phyloP scores from a whole-genome alignment of 106 monocot genomes.

The Dendrobium huoshanense region DNA sequence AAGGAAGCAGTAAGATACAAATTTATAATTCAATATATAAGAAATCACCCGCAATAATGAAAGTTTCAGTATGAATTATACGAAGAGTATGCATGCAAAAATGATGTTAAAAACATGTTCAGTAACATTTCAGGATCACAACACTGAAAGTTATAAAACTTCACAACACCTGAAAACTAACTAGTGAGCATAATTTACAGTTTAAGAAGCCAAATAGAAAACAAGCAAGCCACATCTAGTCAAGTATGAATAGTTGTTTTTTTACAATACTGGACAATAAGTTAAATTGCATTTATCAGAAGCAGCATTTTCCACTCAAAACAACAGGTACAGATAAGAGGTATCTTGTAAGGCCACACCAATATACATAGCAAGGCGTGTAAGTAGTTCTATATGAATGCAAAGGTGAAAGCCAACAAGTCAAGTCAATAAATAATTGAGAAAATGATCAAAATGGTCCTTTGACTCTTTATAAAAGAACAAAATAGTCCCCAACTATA shows the following conservation, averaged over 20 bases:
- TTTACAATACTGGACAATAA: neutral
- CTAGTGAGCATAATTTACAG: neutral
- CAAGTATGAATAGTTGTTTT: neutral
- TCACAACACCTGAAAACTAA: neutral
- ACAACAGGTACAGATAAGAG: neutral
- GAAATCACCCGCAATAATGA: neutral
- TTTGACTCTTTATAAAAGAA: too few species aligned
- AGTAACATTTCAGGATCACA: neutral
- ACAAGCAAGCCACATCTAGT: neutral
- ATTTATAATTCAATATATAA: neutral
- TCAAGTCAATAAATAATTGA: neutral
- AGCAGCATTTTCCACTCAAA: neutral
- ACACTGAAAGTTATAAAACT: neutral
- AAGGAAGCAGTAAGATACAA: slow-evolving; percentile 2
- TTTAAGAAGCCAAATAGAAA: neutral
- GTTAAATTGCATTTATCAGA: neutral
- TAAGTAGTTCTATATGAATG: neutral
- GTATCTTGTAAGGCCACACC: neutral
- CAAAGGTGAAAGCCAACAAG: neutral
- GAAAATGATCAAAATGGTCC: too few species aligned
- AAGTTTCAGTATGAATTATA: neutral
- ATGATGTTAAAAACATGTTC: neutral
- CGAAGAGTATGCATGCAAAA: neutral
- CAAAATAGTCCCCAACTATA: too few species aligned
- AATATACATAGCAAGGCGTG: neutral